phyloP scores from a whole-genome alignment of 371 early-diverging fungal genomes.

The Mortierella sp. region DNA sequence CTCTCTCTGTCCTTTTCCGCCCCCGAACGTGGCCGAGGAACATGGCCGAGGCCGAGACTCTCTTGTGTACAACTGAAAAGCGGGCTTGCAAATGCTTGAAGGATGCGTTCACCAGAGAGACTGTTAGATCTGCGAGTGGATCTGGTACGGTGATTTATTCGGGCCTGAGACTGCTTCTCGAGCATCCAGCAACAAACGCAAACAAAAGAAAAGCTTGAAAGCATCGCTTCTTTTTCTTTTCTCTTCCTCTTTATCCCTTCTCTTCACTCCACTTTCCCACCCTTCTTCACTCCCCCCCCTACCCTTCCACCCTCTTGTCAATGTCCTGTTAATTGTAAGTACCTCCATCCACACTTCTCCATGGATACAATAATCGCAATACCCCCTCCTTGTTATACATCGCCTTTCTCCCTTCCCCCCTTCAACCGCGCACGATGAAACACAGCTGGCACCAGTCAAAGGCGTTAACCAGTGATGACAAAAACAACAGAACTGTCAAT shows the following conservation, averaged over 20 bases:
- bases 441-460: slow-evolving; percentile 16
- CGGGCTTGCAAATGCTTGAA: not conserved
- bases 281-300: not conserved
- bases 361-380: not conserved
- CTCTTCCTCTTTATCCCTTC: not conserved
- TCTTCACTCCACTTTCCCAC: not conserved
- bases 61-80: not conserved
- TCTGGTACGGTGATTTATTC: not conserved
- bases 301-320: not conserved
- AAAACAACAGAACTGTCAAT: slow-evolving; percentile 16
- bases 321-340: slow-evolving; percentile 5
- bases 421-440: slow-evolving; percentile 14
- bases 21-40: slow-evolving; percentile 10
- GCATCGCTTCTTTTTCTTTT: not conserved
- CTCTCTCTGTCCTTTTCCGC: not conserved
- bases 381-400: not conserved
- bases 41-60: not conserved
- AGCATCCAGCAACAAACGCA: not conserved
- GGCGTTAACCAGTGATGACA: slow-evolving; percentile 16
- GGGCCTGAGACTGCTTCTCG: not conserved
- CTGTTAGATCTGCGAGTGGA: not conserved
- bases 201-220: not conserved
- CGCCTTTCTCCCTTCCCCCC: not conserved
- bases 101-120: not conserved
- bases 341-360: not conserved